Evolutionary conservation across 2,329 filamentous ascomycete species (phyloP), one percentile per base, ranked within the genome.

Genomic region (Myriosclerotinia duriaeana): DNA sequence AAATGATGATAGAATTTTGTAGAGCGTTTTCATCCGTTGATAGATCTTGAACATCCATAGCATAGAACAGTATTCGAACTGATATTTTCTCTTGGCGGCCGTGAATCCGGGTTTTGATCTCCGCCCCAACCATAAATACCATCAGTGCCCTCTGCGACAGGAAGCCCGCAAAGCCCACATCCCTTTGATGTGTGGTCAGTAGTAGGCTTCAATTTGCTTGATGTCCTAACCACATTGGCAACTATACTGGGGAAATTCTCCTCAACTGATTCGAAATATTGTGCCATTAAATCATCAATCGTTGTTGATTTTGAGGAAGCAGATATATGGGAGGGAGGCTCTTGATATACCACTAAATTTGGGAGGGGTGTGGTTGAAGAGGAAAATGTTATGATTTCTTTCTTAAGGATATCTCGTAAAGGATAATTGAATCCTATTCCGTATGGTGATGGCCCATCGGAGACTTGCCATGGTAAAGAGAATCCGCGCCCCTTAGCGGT

Each of bases 161-260:
- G 85, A 78, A 90, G 85, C 60, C 85, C 85, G 77, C 92, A 96
- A 11, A 94, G 76, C 44, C 84, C 82, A 73, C 92, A 96, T 34
- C 71, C 71, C 17, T 74, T 75, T 54, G 70, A 75, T 26, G 73
- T 74, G 9, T 76, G 77, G 1, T 69, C 71, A 56, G 72, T 72
- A 30, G 79, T 76, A 36, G 85, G 79, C 55, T 87, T 81, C 52
- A 98, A 82, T 78, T 96, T 97, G 62, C 87, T 89, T n/a, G 91
- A 89, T 44, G 94, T 99, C 69, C 92, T 87, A 6, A 97, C 94
- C 12, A 99, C 95, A 76, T 99, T 99, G 42, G 93, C 90, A 71
- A 99, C 93, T 66, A 98, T 92, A 65, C 91, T 92, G 3, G 93
- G 91, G 74, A 96, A 97, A 67, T 89, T 90, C 71, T 87, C 86